Evolutionary conservation across 768 basidiomycete species (phyloP).

Genomic region (Amanita molliuscula): DNA sequence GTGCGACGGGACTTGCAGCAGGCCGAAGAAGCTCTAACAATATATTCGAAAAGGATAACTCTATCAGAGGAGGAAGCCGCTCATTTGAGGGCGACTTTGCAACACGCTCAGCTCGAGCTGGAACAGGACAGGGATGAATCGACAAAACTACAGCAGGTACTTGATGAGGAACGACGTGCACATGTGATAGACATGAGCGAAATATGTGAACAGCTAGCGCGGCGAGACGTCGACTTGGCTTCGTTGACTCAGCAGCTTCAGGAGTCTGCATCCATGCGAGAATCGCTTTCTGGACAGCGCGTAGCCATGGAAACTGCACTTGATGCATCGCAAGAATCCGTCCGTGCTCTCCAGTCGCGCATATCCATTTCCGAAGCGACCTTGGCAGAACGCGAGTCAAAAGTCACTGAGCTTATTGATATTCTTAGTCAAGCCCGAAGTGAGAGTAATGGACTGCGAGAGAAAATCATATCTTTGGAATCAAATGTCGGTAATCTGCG

Average conservation of each 20-base stretch:
- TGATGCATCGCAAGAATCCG: background rate
- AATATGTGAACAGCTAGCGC: background rate
- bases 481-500: background rate
- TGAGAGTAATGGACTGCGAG: background rate
- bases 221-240: background rate
- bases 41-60: background rate
- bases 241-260: conserved; percentile 3
- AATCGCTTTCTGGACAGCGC: background rate
- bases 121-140: background rate
- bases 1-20: background rate
- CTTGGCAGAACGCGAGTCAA: background rate
- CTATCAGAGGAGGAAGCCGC: background rate
- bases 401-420: conserved; percentile 5
- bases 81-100: background rate
- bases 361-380: background rate
- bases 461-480: background rate
- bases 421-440: background rate
- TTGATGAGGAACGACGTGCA: background rate
- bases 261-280: background rate
- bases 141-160: background rate
- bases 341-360: background rate
- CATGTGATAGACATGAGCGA: background rate
- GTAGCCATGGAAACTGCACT: background rate
- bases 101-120: background rate
- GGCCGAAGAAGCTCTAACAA: background rate